Base-by-base conservation (phyloP, 78 protist genomes). In the Planoprotostelium fungivorum region DNA sequence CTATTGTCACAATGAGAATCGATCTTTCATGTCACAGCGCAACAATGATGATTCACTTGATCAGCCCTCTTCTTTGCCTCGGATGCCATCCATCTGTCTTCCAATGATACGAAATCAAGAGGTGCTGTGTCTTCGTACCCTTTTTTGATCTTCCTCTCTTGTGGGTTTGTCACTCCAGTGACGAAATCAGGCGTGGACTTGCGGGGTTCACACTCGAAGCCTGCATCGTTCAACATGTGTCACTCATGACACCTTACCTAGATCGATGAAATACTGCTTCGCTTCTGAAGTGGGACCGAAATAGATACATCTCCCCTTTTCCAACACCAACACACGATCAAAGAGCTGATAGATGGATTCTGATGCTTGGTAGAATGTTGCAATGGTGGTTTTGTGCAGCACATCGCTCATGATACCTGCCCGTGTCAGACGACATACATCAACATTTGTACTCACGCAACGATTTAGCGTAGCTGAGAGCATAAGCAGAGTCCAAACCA, bases 401-500 rank as follows among this genome's bases (percentile, higher is more conserved):
- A 91, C 89, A 34, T 92, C 94, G 0, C 92, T 73, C 89, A 88
- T 92, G 29, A 92, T 92, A n/a, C 94, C 73, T 51, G 5, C 31
- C 73, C 31, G 5, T 16, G 16, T 51, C 73, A 51, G 73, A 25
- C 73, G 73, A 51, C 31, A 16, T 16, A 25, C 73, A 51, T 51
- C 73, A 25, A 51, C 73, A 51, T 25, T 16, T 5, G 16, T 5
- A 51, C 73, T 51, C 73, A 29, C 92, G 0, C 35, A 92, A 28
- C n/a, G 94, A 92, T 63, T 92, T 92, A 23, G 94, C 94, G 36
- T 88, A 92, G 36, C 87, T 88, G 28, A 92, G 35, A 29, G 94
- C 94, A 0, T 89, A 92, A 25, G 94, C 94, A 23, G 94, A 87
- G 87, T 92, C 94, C 34, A 92, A 63, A 37, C 93, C 93, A n/a